phyloP scores from a whole-genome alignment of 2,329 filamentous ascomycete genomes.

The Xylariales sp. region DNA sequence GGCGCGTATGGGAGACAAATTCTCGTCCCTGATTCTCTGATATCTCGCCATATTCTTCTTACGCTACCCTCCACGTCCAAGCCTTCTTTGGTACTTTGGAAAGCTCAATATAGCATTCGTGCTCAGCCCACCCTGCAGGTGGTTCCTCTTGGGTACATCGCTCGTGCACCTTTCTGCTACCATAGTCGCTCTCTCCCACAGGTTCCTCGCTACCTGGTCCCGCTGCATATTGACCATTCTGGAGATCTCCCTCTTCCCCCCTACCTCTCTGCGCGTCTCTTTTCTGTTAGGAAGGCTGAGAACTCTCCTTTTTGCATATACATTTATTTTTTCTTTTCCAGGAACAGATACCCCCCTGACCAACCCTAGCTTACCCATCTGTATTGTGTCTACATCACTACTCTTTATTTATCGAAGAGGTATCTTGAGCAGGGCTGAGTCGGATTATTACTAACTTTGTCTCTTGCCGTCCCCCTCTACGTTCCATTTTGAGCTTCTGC shows the following conservation, averaged over 20 bases:
- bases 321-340: conserved; percentile 25
- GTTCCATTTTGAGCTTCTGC: conserved; percentile 35
- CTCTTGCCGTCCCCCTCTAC: conserved; percentile 14
- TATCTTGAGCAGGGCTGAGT: conserved; percentile 19
- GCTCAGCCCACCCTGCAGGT: conserved; percentile 24
- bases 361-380: conserved; percentile 19
- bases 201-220: too few relatives aligned
- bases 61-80: conserved; percentile 13
- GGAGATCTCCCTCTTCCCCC: too few relatives aligned
- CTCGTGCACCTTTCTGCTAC: conserved; percentile 33
- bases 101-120: conserved; percentile 38
- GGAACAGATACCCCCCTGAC: conserved; percentile 23
- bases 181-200: conserved; percentile 26
- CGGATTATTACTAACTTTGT: conserved; percentile 27
- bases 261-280: conserved; percentile 22
- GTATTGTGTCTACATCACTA: conserved; percentile 19
- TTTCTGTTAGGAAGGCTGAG: conserved; percentile 32
- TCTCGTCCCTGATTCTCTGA: conserved; percentile 19
- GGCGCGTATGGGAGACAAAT: too few relatives aligned
- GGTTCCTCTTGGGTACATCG: conserved; percentile 27
- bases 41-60: conserved; percentile 6
- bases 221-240: too few relatives aligned
- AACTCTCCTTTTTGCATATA: conserved; percentile 22
- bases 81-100: conserved; percentile 21
- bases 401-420: conserved; percentile 24